A percentile compares a stretch with the other conserved stretches of the same genome.
Evolutionary conservation across 75 land plant genomes (phyloP).

Genomic region (Cunninghamia lanceolata): DNA sequence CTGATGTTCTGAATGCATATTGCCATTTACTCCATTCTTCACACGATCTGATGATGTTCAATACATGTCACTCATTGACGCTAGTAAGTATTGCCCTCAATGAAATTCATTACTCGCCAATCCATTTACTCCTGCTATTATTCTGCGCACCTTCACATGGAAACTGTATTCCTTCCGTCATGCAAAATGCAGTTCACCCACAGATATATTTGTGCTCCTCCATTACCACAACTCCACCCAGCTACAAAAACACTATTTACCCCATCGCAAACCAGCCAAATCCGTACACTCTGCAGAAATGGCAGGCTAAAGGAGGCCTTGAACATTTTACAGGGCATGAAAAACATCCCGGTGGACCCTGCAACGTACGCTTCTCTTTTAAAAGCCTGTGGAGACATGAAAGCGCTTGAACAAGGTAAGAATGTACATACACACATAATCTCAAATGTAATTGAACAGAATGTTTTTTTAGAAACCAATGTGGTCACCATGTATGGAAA

Average conservation of each 20-base stretch:
- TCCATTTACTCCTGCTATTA: neutral
- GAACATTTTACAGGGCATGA: neutral
- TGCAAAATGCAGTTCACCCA: neutral
- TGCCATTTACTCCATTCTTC: too few species aligned
- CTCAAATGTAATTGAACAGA: constrained; percentile 20
- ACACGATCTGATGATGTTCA: too few species aligned
- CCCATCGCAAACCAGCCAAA: neutral
- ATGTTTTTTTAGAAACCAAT: constrained; percentile 42
- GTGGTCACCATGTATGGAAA: constrained; percentile 43
- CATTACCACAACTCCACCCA: neutral
- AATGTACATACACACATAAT: constrained; percentile 38
- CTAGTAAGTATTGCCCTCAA: neutral
- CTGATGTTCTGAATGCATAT: too few species aligned
- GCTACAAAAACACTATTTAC: neutral
- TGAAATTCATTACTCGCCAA: neutral
- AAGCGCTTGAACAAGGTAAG: constrained; percentile 24
- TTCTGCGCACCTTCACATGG: neutral
- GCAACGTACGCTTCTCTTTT: constrained; percentile 47
- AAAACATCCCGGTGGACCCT: neutral
- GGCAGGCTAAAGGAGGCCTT: neutral
- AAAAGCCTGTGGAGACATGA: constrained; percentile 41
- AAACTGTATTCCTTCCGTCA: neutral
- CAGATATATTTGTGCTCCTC: neutral
- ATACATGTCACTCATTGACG: too few species aligned
- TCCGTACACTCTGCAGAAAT: neutral